A percentile compares a stretch with the other conserved stretches of the same genome.
These are phyloP conservation scores for Drechslerella stenobrocha DNA, from an alignment of 2,329 filamentous ascomycete genomes.

Conservation along the genomic window DNA sequence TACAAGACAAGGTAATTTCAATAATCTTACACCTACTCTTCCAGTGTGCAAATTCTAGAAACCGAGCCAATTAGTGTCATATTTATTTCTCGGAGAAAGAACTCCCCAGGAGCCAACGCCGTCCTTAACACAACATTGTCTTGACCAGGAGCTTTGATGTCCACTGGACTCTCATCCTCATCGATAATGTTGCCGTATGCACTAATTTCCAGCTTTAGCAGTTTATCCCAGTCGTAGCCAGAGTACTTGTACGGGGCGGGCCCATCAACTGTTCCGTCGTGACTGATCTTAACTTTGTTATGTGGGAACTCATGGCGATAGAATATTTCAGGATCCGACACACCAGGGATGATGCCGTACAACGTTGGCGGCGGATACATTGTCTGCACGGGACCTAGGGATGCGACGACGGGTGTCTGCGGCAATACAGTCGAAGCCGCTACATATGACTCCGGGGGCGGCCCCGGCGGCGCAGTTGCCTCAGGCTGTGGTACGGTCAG, in stretches of 20 bases:
- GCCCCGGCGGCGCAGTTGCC: neutral
- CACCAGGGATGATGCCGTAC: neutral
- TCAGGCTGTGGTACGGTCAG: conserved; percentile 15
- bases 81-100: conserved; percentile 5
- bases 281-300: neutral
- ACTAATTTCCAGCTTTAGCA: conserved; percentile 20
- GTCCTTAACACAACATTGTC: no score
- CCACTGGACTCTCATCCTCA: conserved; percentile 2
- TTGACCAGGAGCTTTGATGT: neutral
- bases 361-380: conserved; percentile 4
- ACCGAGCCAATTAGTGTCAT: neutral
- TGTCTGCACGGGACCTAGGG: neutral
- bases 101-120: conserved; percentile 19
- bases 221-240: conserved; percentile 16
- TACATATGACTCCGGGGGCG: neutral
- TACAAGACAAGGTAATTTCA: no score
- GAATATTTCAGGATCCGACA: conserved; percentile 10
- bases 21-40: neutral
- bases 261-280: no score
- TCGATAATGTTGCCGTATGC: conserved; percentile 14
- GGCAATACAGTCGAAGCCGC: neutral
- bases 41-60: neutral
- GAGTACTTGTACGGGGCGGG: no score
- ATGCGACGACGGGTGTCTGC: neutral
- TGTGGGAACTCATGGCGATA: conserved; percentile 14